Evolutionary conservation across 2,329 filamentous ascomycete species (phyloP), one percentile per base, ranked within the genome.

Genomic region (Fusarium sp.): DNA sequence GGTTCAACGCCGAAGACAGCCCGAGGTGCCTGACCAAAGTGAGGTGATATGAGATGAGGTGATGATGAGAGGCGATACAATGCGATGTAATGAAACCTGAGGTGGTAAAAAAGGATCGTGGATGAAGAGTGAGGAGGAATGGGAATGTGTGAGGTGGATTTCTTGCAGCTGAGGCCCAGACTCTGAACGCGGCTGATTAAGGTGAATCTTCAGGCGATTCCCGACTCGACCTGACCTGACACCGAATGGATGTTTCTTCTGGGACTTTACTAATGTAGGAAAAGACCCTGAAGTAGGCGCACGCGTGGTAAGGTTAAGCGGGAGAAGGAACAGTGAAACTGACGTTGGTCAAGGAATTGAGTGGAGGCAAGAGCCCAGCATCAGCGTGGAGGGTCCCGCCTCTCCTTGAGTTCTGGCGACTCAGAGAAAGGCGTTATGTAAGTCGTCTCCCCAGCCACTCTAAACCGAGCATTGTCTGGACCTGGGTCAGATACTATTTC

Each of bases 401-500:
- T 62, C 47, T 32, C 30, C 36, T 60, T 30, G n/a, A 56, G 22
- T 32, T 64, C 69, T 59, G 53, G 45, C 73, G 73, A 75, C 73
- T 75, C 56, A 75, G 47, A 68, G 57, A 44, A 74, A 69, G 59
- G 56, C 48, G 66, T 75, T 75, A 75, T 70, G 73, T 75, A 75
- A 75, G 63, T 72, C 60, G 36, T 44, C 51, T 56, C 24, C 30
- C 26, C 67, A 56, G 61, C 72, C 71, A 71, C 72, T 58, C 51
- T 63, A 61, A 75, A 57, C 69, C 20, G 57, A 70, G 60, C 69
- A 50, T 60, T 58, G 48, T 38, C 60, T 45, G 53, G 26, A 41
- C n/a, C 58, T 65, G 45, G 58, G 35, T 35, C 26, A 51, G 53
- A 22, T 56, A 66, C 69, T 57, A 41, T 70, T 72, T 58, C 30